Base-by-base conservation (phyloP, 1,284 basidiomycete genomes). In the Austroboletus niveus region DNA sequence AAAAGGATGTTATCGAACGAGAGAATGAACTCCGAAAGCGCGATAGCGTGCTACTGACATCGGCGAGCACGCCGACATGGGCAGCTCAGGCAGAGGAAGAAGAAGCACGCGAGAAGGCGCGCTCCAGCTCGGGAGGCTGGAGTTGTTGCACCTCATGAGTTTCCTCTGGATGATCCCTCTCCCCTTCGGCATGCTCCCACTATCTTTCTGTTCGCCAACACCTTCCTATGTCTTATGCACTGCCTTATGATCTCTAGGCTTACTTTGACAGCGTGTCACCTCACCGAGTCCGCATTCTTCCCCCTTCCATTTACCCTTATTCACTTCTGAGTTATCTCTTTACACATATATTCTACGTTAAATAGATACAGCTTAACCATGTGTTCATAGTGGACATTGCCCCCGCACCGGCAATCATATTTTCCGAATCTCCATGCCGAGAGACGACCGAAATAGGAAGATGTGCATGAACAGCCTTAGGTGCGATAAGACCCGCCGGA, bases 1-100 rank as follows among this genome's bases (percentile, higher is more conserved):
- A 81, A 60, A 88, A 87, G 65, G 87, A 89, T 63, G 69, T 73
- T 48, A 92, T 93, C 56, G 89, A 92, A 66, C 75, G 75, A 58
- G 87, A 91, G 64, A 89, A 90, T 60, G 83, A 86, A 59, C 65
- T 86, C 51, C 84, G 85, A 71, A 84, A 84, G 66, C 80, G 88
- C 47, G 87, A 92, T 64, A 91, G 88, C 64, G 85, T 94, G 41
- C 81, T 88, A 70, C 73, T 93, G 45, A 77, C 82, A 24, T 75
- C 78, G 49, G 65, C 77, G 30, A 75, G 73, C 53, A 77, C 83
- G 32, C 88, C 88, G 8, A 74, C 79, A 22, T 91, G 89, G 88
- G 78, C 82, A 47, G 83, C 82, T 20, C 84, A 88, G 64, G 86
- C 86, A n/a, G 87, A 88, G 51, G 86, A 83, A 64, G 88, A 91